Evolutionary conservation across 495 filamentous ascomycete species (phyloP).

Genomic region (Hyaloscypha hepaticicola): DNA sequence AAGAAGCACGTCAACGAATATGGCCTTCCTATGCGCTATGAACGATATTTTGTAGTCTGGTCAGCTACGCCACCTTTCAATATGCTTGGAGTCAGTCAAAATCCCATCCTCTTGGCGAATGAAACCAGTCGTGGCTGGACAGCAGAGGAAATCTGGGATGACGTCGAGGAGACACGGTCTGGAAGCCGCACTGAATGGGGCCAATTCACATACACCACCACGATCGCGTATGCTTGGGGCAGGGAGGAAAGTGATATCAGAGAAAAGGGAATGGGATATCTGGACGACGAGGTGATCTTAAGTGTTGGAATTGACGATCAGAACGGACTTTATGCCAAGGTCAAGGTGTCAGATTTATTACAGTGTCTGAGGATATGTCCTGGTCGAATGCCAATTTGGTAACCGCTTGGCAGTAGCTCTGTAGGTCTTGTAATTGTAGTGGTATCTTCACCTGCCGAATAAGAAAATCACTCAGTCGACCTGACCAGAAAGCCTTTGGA

Average conservation of each 20-base stretch:
- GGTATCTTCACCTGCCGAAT: too few species aligned
- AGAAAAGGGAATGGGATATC: conserved; percentile 38
- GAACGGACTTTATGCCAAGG: conserved; percentile 35
- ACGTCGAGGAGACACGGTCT: conserved; percentile 20
- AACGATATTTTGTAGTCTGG: conserved; percentile 42
- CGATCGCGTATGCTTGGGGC: conserved; percentile 41
- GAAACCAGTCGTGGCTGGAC: conserved; percentile 40
- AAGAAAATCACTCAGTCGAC: too few species aligned
- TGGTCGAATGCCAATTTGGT: background rate
- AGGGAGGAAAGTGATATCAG: conserved; percentile 30
- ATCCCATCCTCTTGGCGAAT: conserved; percentile 40
- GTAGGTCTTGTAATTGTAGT: background rate
- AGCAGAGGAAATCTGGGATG: conserved; percentile 38
- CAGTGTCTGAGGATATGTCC: conserved; percentile 40
- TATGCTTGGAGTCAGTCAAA: conserved; percentile 37
- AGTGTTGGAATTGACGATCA: conserved; percentile 40
- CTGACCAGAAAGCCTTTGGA: too few species aligned
- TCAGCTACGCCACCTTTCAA: conserved; percentile 36
- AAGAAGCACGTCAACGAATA: conserved; percentile 38
- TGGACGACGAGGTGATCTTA: conserved; percentile 42
- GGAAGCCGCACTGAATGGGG: conserved; percentile 35
- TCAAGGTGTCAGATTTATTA: conserved; percentile 36
- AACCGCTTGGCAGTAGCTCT: background rate
- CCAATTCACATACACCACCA: conserved; percentile 42
- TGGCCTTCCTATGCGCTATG: conserved; percentile 39